Evolutionary conservation across 805 yeast species (phyloP), one percentile per base, ranked within the genome.

Genomic region (Schwanniomyces pseudopolymorphus): DNA sequence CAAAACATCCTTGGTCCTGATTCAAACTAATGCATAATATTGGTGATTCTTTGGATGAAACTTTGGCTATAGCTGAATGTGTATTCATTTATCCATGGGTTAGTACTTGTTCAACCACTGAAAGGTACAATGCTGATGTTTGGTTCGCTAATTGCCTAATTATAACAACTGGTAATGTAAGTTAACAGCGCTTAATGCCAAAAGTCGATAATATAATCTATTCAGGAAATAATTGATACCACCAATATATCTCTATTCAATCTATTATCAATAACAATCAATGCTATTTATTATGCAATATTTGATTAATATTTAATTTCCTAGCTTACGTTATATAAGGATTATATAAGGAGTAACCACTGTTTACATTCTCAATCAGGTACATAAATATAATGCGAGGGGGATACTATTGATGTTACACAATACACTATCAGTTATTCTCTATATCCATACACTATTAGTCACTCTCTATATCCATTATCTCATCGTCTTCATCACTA

Each of bases 1-100:
- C 88, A 68, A 92, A 90, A 63, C 97, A 92, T 31, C 89, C 85
- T 57, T 83, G 87, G 67, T 91, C 96, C 66, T 89, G 96, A 66
- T 92, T 92, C 74, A 89, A 91, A 21, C 82, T 70, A 8, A 86
- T 82, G 50, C 81, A 76, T 17, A 84, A 69, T 22, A 61, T 54
- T 3, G 51, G 44, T 8, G 55, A 55, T 20, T 54, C 55, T 48
- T 51, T 46, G 16, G 41, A 36, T 24, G 28, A 10, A 19, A 38
- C 10, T 31, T 39, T 46, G 2, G 44, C 33, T 27, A 59, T 40
- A 8, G 61, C 58, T 9, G 53, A 48, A 43, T 52, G 57, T 9
- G 62, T 58, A 45, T 57, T 58, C 61, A 59, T 56, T 39, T 38
- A 44, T 33, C 7, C 22, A 33, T 17, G 37, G 33, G 14, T 6